Evolutionary conservation across 768 basidiomycete genomes (phyloP), one percentile per base, ranked within the genome.

Genomic region (Mycena latifolia): DNA sequence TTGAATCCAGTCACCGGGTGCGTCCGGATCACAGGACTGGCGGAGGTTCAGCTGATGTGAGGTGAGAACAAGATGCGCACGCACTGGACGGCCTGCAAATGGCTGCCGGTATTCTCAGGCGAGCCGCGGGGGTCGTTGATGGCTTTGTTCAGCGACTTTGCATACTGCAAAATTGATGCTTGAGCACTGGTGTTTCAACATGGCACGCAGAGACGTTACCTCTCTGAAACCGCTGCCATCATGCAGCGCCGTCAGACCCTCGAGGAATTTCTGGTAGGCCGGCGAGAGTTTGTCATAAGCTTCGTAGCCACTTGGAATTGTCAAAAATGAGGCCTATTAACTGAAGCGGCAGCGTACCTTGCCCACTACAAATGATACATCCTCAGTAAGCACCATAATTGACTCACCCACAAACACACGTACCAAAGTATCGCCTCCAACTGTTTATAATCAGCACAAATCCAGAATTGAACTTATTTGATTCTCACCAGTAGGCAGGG

Each of bases 271-370:
- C 53, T 81, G 77, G 64, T 82, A 82, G 5, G 83, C 79, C 11
- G 87, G 86, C 1, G 88, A 89, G 25, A 91, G 82, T 18, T 85
- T 79, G 74, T 89, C 87, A 75, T 90, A 91, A 11, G 87, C 88
- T 71, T 88, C 88, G 68, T 89, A 90, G 4, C 80, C 86, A 62
- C 83, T 83, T 25, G 0, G 43, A 25, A 28, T 31, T 20, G n/a
- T 52, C 43, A 28, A 37, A 37, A 24, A 27, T 12, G 25, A 22
- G 11, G 43, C 43, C 17, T 10, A 20, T 9, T 2, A 17, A 52
- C 14, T 20, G 24, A 12, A 39, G 17, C 5, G 14, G 15, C 37
- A 14, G 41, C 64, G 58, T 53, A 79, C 81, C 81, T 82, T 14
- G 81, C 81, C 81, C 81, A 82, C 78, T 81, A 67, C 45, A 33